Evolutionary conservation across 2,329 filamentous ascomycete species (phyloP), one percentile per base, ranked within the genome.

Genomic region (Epichloe glyceriae): DNA sequence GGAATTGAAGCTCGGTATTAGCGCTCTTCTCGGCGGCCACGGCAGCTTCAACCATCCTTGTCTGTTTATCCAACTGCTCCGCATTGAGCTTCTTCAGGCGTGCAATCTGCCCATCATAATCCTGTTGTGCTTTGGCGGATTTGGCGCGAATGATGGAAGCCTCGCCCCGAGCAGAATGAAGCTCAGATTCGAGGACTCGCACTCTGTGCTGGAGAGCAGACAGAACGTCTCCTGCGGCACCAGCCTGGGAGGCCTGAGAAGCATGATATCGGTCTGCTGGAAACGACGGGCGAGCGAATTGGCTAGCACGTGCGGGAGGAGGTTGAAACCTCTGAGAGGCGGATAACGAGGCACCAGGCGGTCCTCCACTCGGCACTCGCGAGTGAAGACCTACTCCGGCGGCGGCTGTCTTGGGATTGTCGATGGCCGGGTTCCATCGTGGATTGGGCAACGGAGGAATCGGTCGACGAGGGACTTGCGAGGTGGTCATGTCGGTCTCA

Each of bases 141-240:
- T 86, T 87, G 53, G 78, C 77, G 35, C 87, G 79, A n/a, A 90
- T 73, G 53, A 90, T 88, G 47, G 84, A 76, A 30, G 82, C 81
- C 62, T 90, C 86, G 47, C 87, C 87, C 17, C 78, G 72, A 57
- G 86, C 85, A 3, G 76, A 74, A 50, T 73, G 73, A 15, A 84
- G 72, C 47, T 81, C 78, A 5, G 74, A 67, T 56, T 78, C 73
- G 3, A 83, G 69, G 2, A 72, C 69, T 7, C 68, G 66, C 35
- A 82, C 65, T 38, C 76, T 73, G 33, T 76, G 73, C 56, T 79
- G 75, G 2, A 80, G 65, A 0, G 71, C 67, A 3, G 71, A 63
- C 5, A 75, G 53, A 26, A 74, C 63, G 52, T 72, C 66, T 3
- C 58, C 58, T 15, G 60, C 53, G 7, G 61, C 64, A 11, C 37